Conservation (phyloP, 2,329 filamentous ascomycete genomes). For the Botrytis deweyae region DNA sequence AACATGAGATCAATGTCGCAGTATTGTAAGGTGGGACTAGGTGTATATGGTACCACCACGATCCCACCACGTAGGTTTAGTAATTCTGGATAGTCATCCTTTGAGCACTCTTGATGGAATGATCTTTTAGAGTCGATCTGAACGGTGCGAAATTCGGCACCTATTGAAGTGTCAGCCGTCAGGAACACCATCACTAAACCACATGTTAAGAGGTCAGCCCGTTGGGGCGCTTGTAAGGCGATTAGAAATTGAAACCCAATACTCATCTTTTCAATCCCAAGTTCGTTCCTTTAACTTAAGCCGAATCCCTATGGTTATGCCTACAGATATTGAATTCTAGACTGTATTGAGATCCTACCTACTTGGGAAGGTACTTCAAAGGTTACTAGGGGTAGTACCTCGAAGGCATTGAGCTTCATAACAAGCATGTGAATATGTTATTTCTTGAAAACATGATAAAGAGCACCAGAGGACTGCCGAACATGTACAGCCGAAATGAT, state of each 20-base stretch:
- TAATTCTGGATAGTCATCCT: background rate
- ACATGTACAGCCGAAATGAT: background rate
- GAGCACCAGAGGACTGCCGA: background rate
- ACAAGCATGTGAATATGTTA: conserved; percentile 6
- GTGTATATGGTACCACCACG: background rate
- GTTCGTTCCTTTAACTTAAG: background rate
- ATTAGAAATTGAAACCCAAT: background rate
- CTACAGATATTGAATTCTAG: background rate
- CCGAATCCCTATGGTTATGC: background rate
- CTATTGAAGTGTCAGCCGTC: background rate
- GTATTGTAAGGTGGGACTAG: background rate
- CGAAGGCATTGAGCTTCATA: background rate
- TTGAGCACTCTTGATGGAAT: background rate
- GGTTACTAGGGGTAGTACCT: background rate
- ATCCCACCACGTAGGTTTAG: background rate
- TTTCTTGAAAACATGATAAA: background rate
- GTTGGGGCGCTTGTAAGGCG: background rate
- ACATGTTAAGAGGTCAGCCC: background rate
- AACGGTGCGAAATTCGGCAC: background rate
- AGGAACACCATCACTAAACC: background rate
- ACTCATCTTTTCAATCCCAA: background rate
- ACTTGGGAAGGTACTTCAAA: conserved; percentile 8
- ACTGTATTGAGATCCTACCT: background rate
- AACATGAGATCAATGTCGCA: conserved; percentile 18
- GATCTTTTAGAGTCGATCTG: background rate